A percentile compares a stretch with the other conserved stretches of the same genome.
phyloP scores from a whole-genome alignment of 202 grass and related monocot species.

The Schoenoplectus tabernaemontani region DNA sequence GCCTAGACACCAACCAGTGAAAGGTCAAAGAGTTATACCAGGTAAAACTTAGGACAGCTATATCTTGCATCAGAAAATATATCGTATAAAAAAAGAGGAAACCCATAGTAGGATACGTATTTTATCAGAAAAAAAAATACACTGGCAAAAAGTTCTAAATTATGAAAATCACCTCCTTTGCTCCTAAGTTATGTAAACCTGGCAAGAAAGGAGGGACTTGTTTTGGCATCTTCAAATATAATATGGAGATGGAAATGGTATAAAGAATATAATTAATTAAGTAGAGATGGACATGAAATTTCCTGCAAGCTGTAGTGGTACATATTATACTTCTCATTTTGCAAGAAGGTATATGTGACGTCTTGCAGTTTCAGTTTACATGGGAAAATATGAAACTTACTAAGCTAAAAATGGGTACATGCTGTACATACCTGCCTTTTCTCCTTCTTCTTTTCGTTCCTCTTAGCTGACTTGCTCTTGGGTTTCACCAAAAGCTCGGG shows the following conservation, averaged over 20 bases:
- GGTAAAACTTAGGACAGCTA: not conserved
- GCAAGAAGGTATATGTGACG: not conserved
- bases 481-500: slow-evolving; percentile 61
- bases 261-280: not conserved
- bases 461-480: slow-evolving; percentile 90
- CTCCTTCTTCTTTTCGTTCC: slow-evolving; percentile 97
- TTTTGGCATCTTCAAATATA: too few species aligned
- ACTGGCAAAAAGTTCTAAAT: not conserved
- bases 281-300: not conserved
- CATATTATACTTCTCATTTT: not conserved
- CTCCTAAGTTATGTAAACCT: not conserved
- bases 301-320: not conserved
- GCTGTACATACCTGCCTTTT: slow-evolving; percentile 97
- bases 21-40: not conserved
- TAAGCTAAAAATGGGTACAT: too few species aligned
- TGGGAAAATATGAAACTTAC: not conserved
- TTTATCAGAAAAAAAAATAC: not conserved
- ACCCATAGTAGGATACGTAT: not conserved
- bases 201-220: too few species aligned
- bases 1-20: not conserved
- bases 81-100: not conserved
- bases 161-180: not conserved
- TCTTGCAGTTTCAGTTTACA: not conserved
- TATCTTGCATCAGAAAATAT: not conserved
- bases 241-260: not conserved